Evolutionary conservation across 2,329 filamentous ascomycete species (phyloP), one percentile per base, ranked within the genome.

Genomic region (Ceratocystis cubensis): DNA sequence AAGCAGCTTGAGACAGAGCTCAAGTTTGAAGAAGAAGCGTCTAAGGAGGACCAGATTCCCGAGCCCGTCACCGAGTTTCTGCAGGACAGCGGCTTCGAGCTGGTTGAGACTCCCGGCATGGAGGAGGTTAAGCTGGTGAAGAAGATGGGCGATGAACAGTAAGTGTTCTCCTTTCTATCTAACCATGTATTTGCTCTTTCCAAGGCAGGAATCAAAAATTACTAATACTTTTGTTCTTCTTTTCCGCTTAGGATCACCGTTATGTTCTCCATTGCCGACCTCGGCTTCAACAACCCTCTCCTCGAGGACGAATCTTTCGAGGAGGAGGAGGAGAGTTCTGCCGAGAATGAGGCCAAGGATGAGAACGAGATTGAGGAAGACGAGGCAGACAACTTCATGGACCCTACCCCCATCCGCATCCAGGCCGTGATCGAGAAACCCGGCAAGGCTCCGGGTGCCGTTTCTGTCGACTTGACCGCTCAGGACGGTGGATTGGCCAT

Each of bases 341-440:
- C 81, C 66, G 82, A 83, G 71, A 76, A 81, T 41, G 82, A 82
- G 70, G 76, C 81, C 33, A 76, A 76, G 41, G 77, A 78, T 3
- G 86, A 88, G 69, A 81, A 80, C 56, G 80, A 79, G 61, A 78
- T 79, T 25, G 72, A 76, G 53, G 81, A 81, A 45, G 78, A 82
- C 17, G 82, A 81, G 3, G 78, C 77, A 25, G 76, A 78, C 17
- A 76, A 76, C 13, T 72, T 77, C 65, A 74, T 64, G 48, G 79
- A 82, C 68, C 77, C 82, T 48, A 82, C 84, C 68, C 91, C 93
- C 75, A 89, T 88, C 72, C 87, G 88, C 71, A 82, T 96, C 70
- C 91, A 88, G 77, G 86, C 99, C 72, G 86, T 92, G 63, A 83
- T 99, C 67, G 91, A 96, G 82, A 95, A 96, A 81, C 82, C 88